A percentile compares a stretch with the other conserved stretches of the same genome.
Evolutionary conservation across 139 green algal genomes (phyloP).

Genomic region (Pseudopediastrum boryanum): DNA sequence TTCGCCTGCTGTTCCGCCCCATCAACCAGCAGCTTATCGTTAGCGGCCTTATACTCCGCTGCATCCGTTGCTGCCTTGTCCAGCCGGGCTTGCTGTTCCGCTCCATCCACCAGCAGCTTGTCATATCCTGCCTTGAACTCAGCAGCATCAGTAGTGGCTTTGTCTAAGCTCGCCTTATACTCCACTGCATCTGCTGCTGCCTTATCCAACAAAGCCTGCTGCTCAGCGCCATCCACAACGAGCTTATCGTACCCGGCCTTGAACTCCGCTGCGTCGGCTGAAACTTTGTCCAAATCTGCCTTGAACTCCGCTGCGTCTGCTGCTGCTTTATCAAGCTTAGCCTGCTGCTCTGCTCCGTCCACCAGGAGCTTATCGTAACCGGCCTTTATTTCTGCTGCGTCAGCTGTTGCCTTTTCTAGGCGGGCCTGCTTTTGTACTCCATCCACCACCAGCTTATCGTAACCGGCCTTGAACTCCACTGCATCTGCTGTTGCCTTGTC

Average conservation of each 20-base stretch:
- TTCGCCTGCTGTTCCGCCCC: neutral
- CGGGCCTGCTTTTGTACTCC: no score
- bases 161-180: no score
- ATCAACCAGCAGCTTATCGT: neutral
- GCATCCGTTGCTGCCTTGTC: neutral
- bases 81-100: conserved; percentile 15
- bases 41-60: conserved; percentile 11
- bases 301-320: neutral
- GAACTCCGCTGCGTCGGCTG: neutral
- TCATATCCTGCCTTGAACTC: conserved; percentile 34
- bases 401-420: conserved; percentile 23
- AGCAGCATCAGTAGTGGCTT: conserved; percentile 20
- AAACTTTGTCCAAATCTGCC: neutral
- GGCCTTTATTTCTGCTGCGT: conserved; percentile 22
- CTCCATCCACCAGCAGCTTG: conserved; percentile 1
- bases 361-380: conserved; percentile 24
- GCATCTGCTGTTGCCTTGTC: neutral
- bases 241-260: conserved; percentile 12
- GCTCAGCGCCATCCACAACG: neutral
- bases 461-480: neutral
- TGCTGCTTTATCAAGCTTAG: neutral
- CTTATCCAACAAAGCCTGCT: conserved; percentile 22
- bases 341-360: neutral
- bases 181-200: no score
- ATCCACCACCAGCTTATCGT: no score